Evolutionary conservation across 1,139 yeast genomes (phyloP).

Genomic region (Pichia norvegensis): DNA sequence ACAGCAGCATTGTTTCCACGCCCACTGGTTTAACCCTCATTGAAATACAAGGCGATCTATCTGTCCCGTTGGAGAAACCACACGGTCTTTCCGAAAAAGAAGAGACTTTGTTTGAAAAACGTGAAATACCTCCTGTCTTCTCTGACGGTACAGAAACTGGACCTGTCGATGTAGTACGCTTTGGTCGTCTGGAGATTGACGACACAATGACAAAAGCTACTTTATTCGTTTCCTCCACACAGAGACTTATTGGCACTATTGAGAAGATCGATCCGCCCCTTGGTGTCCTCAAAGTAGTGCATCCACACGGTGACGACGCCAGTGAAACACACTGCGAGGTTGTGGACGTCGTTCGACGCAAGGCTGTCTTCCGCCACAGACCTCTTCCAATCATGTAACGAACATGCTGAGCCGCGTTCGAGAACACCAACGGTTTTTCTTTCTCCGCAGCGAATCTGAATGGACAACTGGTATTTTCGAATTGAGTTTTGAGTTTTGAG

Average conservation of each 20-base stretch:
- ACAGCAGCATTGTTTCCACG: slow-evolving; percentile 35
- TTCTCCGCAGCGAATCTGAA: background rate
- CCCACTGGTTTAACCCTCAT: slow-evolving; percentile 50
- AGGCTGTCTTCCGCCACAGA: slow-evolving; percentile 53
- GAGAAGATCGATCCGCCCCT: slow-evolving; percentile 53
- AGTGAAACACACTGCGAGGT: slow-evolving; percentile 32
- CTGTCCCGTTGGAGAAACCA: slow-evolving; percentile 41
- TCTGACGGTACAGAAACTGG: background rate
- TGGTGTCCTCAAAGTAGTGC: slow-evolving; percentile 45
- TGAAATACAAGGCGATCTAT: slow-evolving; percentile 68
- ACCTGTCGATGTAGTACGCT: slow-evolving; percentile 45
- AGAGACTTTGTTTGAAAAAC: slow-evolving; percentile 24
- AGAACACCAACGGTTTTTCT: background rate
- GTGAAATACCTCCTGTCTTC: slow-evolving; percentile 14
- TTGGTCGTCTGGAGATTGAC: slow-evolving; percentile 53
- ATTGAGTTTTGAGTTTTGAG: too few species aligned
- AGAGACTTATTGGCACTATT: slow-evolving; percentile 52
- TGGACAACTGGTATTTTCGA: too few species aligned
- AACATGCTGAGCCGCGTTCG: background rate
- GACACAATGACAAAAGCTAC: slow-evolving; percentile 40
- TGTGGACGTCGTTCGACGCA: slow-evolving; percentile 50
- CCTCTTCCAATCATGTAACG: slow-evolving; percentile 66
- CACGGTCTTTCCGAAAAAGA: slow-evolving; percentile 23
- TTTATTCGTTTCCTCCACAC: slow-evolving; percentile 57
- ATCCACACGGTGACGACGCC: too few species aligned